Conservation (phyloP, 495 filamentous ascomycete genomes). For the Immersiella caudata region DNA sequence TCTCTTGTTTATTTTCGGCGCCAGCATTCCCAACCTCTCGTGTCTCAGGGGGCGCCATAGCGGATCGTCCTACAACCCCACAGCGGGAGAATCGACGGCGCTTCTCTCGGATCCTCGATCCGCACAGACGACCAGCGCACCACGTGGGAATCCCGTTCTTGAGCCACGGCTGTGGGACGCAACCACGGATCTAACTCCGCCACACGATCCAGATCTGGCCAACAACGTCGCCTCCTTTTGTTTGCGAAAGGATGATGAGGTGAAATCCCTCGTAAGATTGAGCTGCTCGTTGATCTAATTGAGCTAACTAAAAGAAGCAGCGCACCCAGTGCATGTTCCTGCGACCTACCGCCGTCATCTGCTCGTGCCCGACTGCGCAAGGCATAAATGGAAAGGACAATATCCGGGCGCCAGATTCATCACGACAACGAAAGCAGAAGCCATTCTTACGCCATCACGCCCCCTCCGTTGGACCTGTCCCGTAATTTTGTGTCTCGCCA, state of each 20-base stretch:
- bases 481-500: conserved; percentile 16
- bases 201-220: too few relatives aligned
- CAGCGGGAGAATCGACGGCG: background rate
- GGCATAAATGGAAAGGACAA: background rate
- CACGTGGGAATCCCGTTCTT: background rate
- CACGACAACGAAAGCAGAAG: background rate
- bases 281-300: background rate
- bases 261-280: background rate
- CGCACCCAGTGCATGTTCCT: background rate
- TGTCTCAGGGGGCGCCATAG: background rate
- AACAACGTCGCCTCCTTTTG: too few relatives aligned
- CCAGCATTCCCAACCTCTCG: background rate
- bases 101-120: background rate
- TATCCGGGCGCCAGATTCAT: background rate
- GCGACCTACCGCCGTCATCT: background rate
- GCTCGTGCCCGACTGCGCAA: background rate
- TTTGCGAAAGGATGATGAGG: too few relatives aligned
- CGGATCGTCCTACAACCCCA: background rate
- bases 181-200: background rate
- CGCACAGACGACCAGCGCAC: background rate
- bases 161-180: background rate
- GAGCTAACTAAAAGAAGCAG: background rate
- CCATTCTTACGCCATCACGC: background rate
- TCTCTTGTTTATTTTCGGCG: background rate
- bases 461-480: conserved; percentile 6